phyloP scores from a whole-genome alignment of 257 asterid genomes.

The Rauvolfia tetraphylla region DNA sequence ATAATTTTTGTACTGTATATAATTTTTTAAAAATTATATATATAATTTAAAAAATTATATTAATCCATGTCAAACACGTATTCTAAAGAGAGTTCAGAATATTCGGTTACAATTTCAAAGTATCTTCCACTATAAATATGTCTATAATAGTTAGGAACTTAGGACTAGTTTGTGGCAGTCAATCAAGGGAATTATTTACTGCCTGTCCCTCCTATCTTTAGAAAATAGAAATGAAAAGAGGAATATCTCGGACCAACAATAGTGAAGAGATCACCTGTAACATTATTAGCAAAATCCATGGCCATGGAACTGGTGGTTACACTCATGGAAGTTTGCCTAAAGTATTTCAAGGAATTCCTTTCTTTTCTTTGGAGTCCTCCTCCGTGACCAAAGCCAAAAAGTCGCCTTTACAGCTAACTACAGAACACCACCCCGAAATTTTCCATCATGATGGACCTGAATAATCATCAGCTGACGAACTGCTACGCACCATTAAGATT shows the following conservation, averaged over 20 bases:
- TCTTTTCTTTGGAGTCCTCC: too few species aligned
- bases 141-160: not conserved
- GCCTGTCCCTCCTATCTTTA: too few species aligned
- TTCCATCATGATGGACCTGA: conserved; percentile 5
- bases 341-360: too few species aligned
- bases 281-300: not conserved
- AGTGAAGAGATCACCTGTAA: not conserved
- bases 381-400: conserved; percentile 13
- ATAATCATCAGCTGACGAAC: conserved; percentile 2
- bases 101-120: not conserved
- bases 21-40: too few species aligned
- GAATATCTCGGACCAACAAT: not conserved
- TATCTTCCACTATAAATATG: not conserved
- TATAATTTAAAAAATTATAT: too few species aligned
- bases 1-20: too few species aligned
- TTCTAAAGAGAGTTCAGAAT: not conserved
- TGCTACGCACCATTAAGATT: not conserved
- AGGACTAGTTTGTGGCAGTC: not conserved
- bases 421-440: conserved; percentile 7
- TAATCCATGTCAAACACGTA: too few species aligned
- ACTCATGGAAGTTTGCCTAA: not conserved
- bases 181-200: not conserved
- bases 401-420: conserved; percentile 28
- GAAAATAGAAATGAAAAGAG: not conserved
- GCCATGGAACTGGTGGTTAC: not conserved